Percentiles rank a stretch among this genome's conserved stretches.
These are phyloP conservation scores for Arctium minus DNA, from an alignment of 129 eudicot genomes.

Conservation along the genomic window DNA sequence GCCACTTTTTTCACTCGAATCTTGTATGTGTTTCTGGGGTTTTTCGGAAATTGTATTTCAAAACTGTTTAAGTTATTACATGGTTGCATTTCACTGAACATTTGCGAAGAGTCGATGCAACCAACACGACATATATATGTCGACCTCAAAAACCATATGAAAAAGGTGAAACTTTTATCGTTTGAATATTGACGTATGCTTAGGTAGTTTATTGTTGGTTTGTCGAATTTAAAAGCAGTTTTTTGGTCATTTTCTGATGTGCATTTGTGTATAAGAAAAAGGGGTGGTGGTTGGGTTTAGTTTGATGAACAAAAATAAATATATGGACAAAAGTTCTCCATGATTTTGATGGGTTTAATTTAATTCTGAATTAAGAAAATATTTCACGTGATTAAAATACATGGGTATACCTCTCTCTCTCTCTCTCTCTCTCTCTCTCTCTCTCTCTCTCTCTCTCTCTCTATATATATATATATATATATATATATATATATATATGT, in stretches of 20 bases:
- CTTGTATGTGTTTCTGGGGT: conserved; percentile 23
- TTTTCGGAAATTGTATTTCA: conserved; percentile 11
- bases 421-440: too few relatives aligned
- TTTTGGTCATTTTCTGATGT: conserved; percentile 12
- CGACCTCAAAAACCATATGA: neutral
- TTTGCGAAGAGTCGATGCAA: neutral
- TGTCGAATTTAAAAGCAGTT: conserved; percentile 37
- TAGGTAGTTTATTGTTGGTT: conserved; percentile 39
- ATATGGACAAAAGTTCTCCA: neutral
- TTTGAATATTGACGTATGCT: neutral
- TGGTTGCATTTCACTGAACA: neutral
- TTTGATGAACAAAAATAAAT: neutral
- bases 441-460: too few relatives aligned
- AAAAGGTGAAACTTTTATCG: neutral
- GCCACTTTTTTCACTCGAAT: conserved; percentile 17
- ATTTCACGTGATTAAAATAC: neutral
- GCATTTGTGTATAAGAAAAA: neutral
- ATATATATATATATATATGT: too few relatives aligned
- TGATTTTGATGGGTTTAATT: neutral
- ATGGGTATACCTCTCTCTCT: neutral
- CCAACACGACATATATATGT: neutral
- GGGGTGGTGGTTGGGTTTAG: neutral
- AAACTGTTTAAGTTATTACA: conserved; percentile 21
- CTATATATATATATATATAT: too few relatives aligned
- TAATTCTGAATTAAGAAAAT: neutral